Evolutionary conservation across 306 rosid genomes (phyloP).

Genomic region (Cucurbita maxima): DNA sequence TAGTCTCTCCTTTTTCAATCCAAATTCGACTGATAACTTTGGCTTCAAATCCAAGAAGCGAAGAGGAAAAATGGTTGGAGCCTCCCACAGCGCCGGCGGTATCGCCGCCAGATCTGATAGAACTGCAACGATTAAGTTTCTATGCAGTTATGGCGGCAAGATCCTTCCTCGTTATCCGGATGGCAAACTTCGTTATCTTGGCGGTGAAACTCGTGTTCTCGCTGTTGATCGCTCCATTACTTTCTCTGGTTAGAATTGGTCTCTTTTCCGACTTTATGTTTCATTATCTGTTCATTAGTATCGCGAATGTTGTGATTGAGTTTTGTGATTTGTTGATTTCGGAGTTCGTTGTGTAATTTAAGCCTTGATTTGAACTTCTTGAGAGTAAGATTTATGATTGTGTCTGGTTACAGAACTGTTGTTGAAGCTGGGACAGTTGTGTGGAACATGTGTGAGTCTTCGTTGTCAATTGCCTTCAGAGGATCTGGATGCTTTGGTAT

Average conservation of each 20-base stretch:
- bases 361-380: not conserved
- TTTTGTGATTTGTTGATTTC: not conserved
- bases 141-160: slow-evolving; percentile 86
- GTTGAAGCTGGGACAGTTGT: slow-evolving; percentile 53
- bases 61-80: slow-evolving; percentile 29
- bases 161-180: slow-evolving; percentile 90
- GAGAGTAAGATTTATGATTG: slow-evolving; percentile 16
- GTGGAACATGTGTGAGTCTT: slow-evolving; percentile 48
- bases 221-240: slow-evolving; percentile 53
- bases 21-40: not conserved
- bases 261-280: not conserved
- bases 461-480: slow-evolving; percentile 87
- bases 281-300: not conserved
- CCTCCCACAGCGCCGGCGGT: slow-evolving; percentile 12
- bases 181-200: slow-evolving; percentile 79
- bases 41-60: not conserved
- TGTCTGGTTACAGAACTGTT: slow-evolving; percentile 43
- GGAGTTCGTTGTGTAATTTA: not conserved
- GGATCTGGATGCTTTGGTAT: slow-evolving; percentile 83
- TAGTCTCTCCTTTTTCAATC: not conserved
- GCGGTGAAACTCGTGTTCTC: slow-evolving; percentile 88
- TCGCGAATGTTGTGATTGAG: not conserved
- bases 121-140: slow-evolving; percentile 49
- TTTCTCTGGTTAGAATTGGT: slow-evolving; percentile 52
- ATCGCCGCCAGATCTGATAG: slow-evolving; percentile 4